Conservation (phyloP, 495 filamentous ascomycete genomes). For the Talaromyces adpressus region DNA sequence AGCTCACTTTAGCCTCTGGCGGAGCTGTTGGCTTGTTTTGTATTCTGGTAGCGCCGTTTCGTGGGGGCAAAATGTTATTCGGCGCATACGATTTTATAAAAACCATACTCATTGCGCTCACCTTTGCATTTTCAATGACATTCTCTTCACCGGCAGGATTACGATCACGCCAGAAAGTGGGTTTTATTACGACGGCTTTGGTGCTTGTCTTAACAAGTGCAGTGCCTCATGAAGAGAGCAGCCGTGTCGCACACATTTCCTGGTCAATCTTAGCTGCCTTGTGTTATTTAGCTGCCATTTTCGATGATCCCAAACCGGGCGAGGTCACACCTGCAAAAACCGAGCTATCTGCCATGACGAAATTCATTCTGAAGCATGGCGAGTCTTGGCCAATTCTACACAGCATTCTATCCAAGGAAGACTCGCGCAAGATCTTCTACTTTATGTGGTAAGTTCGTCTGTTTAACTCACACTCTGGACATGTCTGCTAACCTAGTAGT, state of each 20-base stretch:
- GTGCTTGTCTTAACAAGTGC: constrained; percentile 29
- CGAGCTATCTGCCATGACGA: constrained; percentile 53
- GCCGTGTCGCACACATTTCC: constrained; percentile 22
- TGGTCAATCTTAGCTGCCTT: constrained; percentile 23
- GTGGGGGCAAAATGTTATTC: constrained; percentile 16
- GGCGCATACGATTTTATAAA: constrained; percentile 18
- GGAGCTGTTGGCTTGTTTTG: constrained; percentile 14
- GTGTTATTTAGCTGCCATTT: constrained; percentile 30
- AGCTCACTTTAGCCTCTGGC: constrained; percentile 24
- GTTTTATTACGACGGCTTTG: constrained; percentile 24
- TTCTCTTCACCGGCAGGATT: constrained; percentile 18
- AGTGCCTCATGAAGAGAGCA: constrained; percentile 24
- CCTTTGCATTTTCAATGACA: constrained; percentile 25
- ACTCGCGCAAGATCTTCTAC: constrained; percentile 94
- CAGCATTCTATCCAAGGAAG: constrained; percentile 81
- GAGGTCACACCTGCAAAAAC: constrained; percentile 27
- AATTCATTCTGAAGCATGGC: constrained; percentile 55
- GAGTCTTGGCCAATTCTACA: constrained; percentile 70
- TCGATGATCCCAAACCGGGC: constrained; percentile 28
- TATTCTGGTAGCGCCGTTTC: constrained; percentile 15
- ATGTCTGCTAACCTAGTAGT: constrained; percentile 35
- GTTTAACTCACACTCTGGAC: background rate
- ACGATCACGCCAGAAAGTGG: constrained; percentile 27
- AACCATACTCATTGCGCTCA: constrained; percentile 17
- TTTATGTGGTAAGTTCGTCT: constrained; percentile 71